Percentiles rank a stretch among this genome's conserved stretches.
phyloP scores from a whole-genome alignment of 495 filamentous ascomycete genomes.

The Cercophora newfieldiana region DNA sequence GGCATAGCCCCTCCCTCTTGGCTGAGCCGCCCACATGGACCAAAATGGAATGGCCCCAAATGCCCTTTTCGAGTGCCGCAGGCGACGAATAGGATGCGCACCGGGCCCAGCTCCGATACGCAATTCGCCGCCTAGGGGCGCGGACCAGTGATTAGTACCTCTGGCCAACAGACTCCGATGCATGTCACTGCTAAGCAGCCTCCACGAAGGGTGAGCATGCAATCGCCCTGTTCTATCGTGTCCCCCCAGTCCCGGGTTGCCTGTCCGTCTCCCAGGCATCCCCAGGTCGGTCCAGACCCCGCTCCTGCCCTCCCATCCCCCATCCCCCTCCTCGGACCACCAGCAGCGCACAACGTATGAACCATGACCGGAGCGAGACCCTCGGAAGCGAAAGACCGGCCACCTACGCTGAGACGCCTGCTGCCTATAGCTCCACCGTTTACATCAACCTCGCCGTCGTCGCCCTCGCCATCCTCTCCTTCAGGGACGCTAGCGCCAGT shows the following conservation, averaged over 20 bases:
- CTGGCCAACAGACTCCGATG: not conserved
- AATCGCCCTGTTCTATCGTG: not conserved
- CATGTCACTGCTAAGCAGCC: not conserved
- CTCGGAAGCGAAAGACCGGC: constrained; percentile 2
- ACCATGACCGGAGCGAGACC: constrained; percentile 4
- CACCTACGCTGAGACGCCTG: constrained; percentile 18
- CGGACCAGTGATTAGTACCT: too few species aligned
- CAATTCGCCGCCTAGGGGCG: not conserved
- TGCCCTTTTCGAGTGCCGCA: not conserved
- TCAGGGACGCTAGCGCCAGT: not conserved
- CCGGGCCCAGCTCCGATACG: constrained; percentile 7
- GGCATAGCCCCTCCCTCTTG: not conserved
- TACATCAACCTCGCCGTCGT: not conserved
- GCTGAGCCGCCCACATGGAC: not conserved
- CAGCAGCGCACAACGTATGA: not conserved
- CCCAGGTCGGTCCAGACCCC: not conserved
- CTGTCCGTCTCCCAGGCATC: not conserved
- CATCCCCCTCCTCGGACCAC: not conserved
- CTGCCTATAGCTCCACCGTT: constrained; percentile 14
- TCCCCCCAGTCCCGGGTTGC: not conserved
- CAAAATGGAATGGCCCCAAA: not conserved
- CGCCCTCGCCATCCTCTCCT: constrained; percentile 2
- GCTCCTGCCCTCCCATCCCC: not conserved
- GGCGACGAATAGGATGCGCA: not conserved
- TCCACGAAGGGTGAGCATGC: not conserved